Percentiles rank a stretch among this genome's conserved stretches.
Conservation (phyloP, 1,284 basidiomycete species). For the Athelia psychrophila region DNA sequence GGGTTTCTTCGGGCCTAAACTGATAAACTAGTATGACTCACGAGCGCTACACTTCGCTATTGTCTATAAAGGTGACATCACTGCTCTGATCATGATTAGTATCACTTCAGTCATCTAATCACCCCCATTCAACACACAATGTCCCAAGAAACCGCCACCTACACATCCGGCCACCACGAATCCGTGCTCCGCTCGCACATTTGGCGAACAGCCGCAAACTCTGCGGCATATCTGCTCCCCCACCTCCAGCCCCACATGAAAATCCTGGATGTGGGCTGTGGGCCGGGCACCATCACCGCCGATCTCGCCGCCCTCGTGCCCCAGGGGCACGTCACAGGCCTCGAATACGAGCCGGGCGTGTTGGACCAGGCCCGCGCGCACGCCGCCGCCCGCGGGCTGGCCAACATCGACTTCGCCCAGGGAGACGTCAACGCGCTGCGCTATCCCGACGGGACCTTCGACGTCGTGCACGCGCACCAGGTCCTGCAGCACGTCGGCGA, state of each 20-base stretch:
- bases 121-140: not conserved
- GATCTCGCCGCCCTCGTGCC: conserved; percentile 38
- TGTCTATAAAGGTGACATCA: no score
- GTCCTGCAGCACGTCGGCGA: conserved; percentile 41
- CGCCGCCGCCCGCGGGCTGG: conserved; percentile 18
- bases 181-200: conserved; percentile 38
- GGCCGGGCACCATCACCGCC: conserved; percentile 42
- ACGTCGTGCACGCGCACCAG: conserved; percentile 45
- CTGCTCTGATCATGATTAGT: no score
- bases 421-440: conserved; percentile 29
- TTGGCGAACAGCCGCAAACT: conserved; percentile 40
- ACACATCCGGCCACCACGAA: conserved; percentile 33
- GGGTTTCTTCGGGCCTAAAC: no score
- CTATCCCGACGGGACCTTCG: conserved; percentile 33
- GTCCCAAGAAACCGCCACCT: conserved; percentile 4
- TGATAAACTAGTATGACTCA: no score
- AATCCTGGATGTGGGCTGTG: conserved; percentile 45
- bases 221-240: conserved; percentile 37
- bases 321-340: conserved; percentile 36
- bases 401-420: conserved; percentile 29
- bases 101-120: no score
- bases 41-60: no score
- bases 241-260: conserved; percentile 34
- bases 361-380: conserved; percentile 26
- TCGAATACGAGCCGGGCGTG: conserved; percentile 29